phyloP scores from a whole-genome alignment of 345 rosid species.

The Barbarea vulgaris region DNA sequence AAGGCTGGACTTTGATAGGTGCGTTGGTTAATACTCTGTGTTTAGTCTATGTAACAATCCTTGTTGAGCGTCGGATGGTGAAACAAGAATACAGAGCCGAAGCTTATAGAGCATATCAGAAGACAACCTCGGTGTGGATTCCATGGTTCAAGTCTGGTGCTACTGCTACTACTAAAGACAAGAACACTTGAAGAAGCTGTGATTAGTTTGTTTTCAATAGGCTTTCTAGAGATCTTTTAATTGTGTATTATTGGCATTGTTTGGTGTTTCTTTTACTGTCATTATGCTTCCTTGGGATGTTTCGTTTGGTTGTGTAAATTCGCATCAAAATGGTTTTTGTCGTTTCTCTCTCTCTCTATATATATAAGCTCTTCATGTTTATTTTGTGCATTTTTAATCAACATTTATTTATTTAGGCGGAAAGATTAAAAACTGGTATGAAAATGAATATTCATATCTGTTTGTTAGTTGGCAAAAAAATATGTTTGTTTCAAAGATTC shows the following conservation, averaged over 20 bases:
- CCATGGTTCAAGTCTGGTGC: constrained; percentile 83
- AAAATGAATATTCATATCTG: background rate
- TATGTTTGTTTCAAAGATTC: background rate
- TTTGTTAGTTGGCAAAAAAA: background rate
- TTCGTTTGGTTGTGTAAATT: constrained; percentile 28
- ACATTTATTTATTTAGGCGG: background rate
- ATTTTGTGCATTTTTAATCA: background rate
- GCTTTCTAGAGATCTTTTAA: constrained; percentile 17
- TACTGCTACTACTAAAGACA: constrained; percentile 45
- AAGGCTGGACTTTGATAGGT: constrained; percentile 75
- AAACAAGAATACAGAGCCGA: constrained; percentile 78
- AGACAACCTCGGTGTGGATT: constrained; percentile 85
- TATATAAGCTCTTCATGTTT: background rate
- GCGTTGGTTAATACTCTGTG: constrained; percentile 70
- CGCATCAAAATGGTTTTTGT: background rate
- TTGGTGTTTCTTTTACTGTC: background rate
- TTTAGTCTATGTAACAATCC: constrained; percentile 75
- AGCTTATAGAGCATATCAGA: constrained; percentile 84
- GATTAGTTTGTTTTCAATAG: constrained; percentile 24
- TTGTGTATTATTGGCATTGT: constrained; percentile 28
- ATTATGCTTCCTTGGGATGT: constrained; percentile 9
- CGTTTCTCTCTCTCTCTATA: background rate
- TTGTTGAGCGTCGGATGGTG: constrained; percentile 82
- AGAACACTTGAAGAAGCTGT: constrained; percentile 49
- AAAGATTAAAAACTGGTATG: background rate